Conservation (phyloP, 192 early-diverging fungal genomes). For the Coemansia sp. region DNA sequence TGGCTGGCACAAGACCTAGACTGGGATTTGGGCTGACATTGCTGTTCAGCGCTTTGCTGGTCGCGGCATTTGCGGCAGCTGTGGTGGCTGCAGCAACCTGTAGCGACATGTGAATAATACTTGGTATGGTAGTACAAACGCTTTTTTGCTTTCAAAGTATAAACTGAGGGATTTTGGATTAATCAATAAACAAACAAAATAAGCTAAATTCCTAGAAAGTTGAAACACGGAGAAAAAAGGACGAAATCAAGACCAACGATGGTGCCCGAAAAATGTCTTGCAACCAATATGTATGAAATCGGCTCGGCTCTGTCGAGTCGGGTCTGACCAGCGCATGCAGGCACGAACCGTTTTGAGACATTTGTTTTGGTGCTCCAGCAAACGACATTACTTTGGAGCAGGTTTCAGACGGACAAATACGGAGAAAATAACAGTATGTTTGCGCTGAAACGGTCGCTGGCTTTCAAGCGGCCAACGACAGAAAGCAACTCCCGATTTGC, state of each 20-base stretch:
- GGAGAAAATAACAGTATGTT: too few species aligned
- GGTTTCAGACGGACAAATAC: too few species aligned
- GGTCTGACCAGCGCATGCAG: background rate
- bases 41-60: background rate
- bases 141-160: background rate
- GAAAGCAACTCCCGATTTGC: too few species aligned
- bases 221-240: background rate
- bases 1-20: constrained; percentile 3
- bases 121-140: background rate
- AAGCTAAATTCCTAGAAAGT: background rate
- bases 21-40: background rate
- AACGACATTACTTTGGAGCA: too few species aligned
- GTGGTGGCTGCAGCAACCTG: background rate
- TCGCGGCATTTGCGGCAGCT: background rate
- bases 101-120: background rate
- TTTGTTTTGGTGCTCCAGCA: too few species aligned
- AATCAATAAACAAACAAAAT: background rate
- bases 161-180: background rate
- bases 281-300: background rate
- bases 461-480: too few species aligned
- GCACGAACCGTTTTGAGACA: too few species aligned
- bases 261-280: too few species aligned
- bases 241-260: background rate
- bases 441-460: too few species aligned
- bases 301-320: background rate